Evolutionary conservation across 257 asterid species (phyloP).

Genomic region (Capsicum baccatum): DNA sequence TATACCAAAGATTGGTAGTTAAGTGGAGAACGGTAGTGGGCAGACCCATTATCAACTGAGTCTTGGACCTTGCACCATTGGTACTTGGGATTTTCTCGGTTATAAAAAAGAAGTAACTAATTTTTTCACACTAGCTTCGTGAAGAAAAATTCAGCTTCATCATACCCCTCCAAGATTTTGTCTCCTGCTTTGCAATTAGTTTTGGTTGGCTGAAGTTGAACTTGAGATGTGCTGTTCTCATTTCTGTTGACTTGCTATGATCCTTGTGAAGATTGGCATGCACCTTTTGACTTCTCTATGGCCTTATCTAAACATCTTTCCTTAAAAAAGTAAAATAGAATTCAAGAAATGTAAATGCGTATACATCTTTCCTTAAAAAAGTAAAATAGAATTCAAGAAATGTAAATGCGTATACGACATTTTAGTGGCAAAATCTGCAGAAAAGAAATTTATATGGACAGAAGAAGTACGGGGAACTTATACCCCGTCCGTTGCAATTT

Average conservation of each 20-base stretch:
- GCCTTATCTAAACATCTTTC: constrained; percentile 4
- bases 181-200: background rate
- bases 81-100: background rate
- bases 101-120: background rate
- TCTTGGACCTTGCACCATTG: background rate
- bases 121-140: background rate
- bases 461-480: background rate
- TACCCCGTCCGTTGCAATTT: no score
- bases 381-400: background rate
- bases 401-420: background rate
- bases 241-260: background rate
- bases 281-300: constrained; percentile 19
- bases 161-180: background rate
- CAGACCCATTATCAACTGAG: background rate
- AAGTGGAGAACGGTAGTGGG: background rate
- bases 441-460: constrained; percentile 7
- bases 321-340: background rate
- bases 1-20: background rate
- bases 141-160: background rate
- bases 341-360: background rate
- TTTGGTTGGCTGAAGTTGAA: background rate
- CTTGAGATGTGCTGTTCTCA: background rate
- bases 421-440: background rate
- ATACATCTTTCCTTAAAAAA: constrained; percentile 15
- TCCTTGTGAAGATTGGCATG: background rate